Percentiles rank a stretch among this genome's conserved stretches.
Evolutionary conservation across 1,284 basidiomycete genomes (phyloP).

Genomic region (Psilocybe mexicana): DNA sequence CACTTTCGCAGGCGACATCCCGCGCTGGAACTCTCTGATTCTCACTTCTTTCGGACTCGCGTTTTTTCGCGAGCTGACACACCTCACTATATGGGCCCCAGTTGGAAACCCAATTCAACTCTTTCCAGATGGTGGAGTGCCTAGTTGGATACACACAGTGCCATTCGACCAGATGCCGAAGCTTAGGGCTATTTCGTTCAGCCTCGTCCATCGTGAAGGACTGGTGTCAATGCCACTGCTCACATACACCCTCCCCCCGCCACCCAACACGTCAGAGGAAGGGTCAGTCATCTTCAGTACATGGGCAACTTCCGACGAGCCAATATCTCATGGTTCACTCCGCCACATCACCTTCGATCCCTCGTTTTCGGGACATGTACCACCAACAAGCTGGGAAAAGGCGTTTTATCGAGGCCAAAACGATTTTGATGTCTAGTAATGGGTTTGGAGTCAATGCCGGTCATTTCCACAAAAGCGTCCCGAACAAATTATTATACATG

Average conservation of each 20-base stretch:
- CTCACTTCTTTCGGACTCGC: conserved; percentile 29
- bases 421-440: conserved; percentile 9
- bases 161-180: conserved; percentile 33
- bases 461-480: too few species aligned
- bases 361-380: background rate
- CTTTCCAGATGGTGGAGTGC: conserved; percentile 8
- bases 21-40: conserved; percentile 37
- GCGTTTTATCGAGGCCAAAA: conserved; percentile 19
- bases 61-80: conserved; percentile 36
- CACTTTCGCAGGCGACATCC: conserved; percentile 31
- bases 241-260: conserved; percentile 13
- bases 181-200: conserved; percentile 35
- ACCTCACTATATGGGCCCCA: conserved; percentile 35
- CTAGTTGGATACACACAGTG: conserved; percentile 25
- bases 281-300: conserved; percentile 17
- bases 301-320: conserved; percentile 21
- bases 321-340: conserved; percentile 18
- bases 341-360: conserved; percentile 5
- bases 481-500: background rate
- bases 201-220: conserved; percentile 14
- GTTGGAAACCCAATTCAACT: conserved; percentile 10
- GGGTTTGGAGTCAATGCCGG: too few species aligned
- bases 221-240: conserved; percentile 10
- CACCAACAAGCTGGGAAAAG: conserved; percentile 17
- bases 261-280: background rate